Percentiles rank a stretch among this genome's conserved stretches.
phyloP scores from a whole-genome alignment of 768 basidiomycete species.

The Sutorius australiensis region DNA sequence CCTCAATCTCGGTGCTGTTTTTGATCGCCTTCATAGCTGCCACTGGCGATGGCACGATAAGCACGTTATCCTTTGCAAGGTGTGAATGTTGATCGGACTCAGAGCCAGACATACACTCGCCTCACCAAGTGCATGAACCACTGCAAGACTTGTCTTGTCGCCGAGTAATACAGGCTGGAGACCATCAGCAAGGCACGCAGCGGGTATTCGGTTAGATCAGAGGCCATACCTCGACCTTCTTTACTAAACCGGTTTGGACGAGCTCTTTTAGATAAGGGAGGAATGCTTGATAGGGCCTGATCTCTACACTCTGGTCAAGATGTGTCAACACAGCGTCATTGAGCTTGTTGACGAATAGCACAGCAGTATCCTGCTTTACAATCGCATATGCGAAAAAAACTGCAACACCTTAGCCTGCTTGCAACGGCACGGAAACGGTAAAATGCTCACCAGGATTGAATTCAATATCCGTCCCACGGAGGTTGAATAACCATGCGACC shows the following conservation, averaged over 20 bases:
- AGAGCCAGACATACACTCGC: conserved; percentile 32
- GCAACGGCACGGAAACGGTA: not conserved
- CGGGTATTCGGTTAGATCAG: conserved; percentile 3
- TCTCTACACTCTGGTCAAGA: conserved; percentile 57
- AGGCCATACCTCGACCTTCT: conserved; percentile 28
- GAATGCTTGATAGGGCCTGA: conserved; percentile 68
- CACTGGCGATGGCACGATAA: conserved; percentile 65
- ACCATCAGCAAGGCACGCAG: not conserved
- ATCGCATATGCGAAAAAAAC: conserved; percentile 94
- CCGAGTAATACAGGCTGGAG: conserved; percentile 72
- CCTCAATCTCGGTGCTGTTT: conserved; percentile 77
- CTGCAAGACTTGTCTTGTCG: conserved; percentile 74
- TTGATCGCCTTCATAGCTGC: conserved; percentile 80
- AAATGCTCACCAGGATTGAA: conserved; percentile 64
- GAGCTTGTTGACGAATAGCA: conserved; percentile 65
- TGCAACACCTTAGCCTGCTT: conserved; percentile 20
- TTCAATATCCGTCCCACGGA: conserved; percentile 88
- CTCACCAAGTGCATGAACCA: conserved; percentile 75
- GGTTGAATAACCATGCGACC: conserved; percentile 90
- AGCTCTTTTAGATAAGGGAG: conserved; percentile 60
- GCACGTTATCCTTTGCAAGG: conserved; percentile 49
- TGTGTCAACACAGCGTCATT: conserved; percentile 39
- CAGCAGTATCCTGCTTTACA: conserved; percentile 53
- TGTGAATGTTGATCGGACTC: not conserved
- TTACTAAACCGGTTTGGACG: conserved; percentile 31